Conservation (phyloP, 176 grass and related monocot species). For the Avena insularis region DNA sequence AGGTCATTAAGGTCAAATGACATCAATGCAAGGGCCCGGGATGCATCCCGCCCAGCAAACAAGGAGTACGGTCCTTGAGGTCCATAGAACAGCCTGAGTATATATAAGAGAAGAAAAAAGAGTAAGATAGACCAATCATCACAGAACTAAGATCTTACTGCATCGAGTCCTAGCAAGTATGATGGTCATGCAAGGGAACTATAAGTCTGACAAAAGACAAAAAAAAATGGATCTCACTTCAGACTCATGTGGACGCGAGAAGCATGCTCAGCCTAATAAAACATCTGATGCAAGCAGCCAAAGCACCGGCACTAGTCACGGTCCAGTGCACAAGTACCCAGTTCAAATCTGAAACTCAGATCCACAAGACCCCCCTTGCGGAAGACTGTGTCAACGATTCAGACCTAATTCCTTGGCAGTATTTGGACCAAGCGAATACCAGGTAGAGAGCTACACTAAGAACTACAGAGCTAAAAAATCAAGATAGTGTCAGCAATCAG, state of each 20-base stretch:
- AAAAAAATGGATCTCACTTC: not conserved
- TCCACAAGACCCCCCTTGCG: not conserved
- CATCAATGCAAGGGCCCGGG: constrained; percentile 89
- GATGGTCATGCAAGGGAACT: not conserved
- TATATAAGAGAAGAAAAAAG: not conserved
- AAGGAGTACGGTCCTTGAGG: constrained; percentile 86
- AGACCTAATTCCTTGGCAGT: constrained; percentile 45
- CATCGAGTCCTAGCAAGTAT: not conserved
- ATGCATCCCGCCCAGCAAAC: constrained; percentile 86
- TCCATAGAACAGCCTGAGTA: constrained; percentile 87
- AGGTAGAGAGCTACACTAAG: constrained; percentile 25
- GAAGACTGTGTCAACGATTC: constrained; percentile 16
- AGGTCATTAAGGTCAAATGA: constrained; percentile 89
- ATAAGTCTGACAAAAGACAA: not conserved
- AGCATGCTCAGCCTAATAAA: constrained; percentile 13
- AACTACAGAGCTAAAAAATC: constrained; percentile 22
- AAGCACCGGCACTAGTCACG: not conserved
- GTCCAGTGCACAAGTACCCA: constrained; percentile 24
- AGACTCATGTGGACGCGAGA: not conserved
- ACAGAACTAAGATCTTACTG: not conserved
- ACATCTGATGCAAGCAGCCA: not conserved
- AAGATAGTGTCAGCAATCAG: constrained; percentile 33
- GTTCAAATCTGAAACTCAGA: constrained; percentile 11
- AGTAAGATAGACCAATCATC: not conserved
- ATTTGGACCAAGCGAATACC: constrained; percentile 24